These are phyloP conservation scores for Heliocybe sulcata DNA, from an alignment of 1,284 basidiomycete genomes.

Conservation along the genomic window DNA sequence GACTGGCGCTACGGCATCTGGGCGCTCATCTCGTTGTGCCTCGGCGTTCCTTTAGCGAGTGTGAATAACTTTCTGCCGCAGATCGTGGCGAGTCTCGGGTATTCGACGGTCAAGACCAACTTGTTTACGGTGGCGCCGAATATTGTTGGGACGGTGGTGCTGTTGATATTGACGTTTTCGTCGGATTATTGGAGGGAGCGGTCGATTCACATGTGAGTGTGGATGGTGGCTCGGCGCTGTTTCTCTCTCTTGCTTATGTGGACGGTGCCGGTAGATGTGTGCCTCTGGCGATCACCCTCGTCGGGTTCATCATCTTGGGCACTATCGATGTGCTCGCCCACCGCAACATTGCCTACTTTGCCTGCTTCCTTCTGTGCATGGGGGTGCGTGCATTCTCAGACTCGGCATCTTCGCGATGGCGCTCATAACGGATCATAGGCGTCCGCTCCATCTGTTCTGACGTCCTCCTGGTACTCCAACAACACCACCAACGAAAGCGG, in stretches of 20 bases:
- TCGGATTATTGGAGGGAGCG: slow-evolving; percentile 42
- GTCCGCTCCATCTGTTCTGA: slow-evolving; percentile 40
- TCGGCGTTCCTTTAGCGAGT: slow-evolving; percentile 39
- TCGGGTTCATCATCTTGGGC: slow-evolving; percentile 46
- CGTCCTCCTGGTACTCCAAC: slow-evolving; percentile 43
- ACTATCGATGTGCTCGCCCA: slow-evolving; percentile 31
- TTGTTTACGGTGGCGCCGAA: slow-evolving; percentile 48
- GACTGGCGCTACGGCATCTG: slow-evolving; percentile 36
- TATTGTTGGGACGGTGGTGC: slow-evolving; percentile 37
- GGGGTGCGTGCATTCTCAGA: slow-evolving; percentile 14
- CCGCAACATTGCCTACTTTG: slow-evolving; percentile 39
- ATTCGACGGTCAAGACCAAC: slow-evolving; percentile 40
- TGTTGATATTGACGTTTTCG: slow-evolving; percentile 40
- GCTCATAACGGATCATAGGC: slow-evolving; percentile 12
- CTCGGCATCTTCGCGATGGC: background rate
- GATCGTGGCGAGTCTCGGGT: slow-evolving; percentile 42
- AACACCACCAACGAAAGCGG: slow-evolving; percentile 41
- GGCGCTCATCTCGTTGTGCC: slow-evolving; percentile 33
- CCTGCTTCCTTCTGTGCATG: slow-evolving; percentile 39
- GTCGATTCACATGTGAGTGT: slow-evolving; percentile 29
- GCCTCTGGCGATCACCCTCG: slow-evolving; percentile 32
- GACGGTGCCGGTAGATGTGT: slow-evolving; percentile 25
- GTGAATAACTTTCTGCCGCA: slow-evolving; percentile 46
- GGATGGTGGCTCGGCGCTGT: background rate
- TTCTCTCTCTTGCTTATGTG: background rate